phyloP scores from a whole-genome alignment of 306 rosid species.

The Carpinus viminea region DNA sequence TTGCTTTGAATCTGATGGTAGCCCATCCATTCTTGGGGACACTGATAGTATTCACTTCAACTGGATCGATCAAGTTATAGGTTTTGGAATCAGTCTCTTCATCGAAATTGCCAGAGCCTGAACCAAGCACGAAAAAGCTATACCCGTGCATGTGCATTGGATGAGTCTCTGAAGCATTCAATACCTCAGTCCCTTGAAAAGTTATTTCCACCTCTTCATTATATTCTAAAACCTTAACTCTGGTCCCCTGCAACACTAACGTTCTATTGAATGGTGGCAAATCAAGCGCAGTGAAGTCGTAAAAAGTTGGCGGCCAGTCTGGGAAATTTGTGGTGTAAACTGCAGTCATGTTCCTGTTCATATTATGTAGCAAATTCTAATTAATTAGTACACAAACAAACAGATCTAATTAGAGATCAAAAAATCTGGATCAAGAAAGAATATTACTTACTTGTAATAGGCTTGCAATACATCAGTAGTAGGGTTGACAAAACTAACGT shows the following conservation, averaged over 20 bases:
- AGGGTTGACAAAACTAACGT: conserved; percentile 26
- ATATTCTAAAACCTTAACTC: conserved; percentile 17
- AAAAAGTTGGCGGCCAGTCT: conserved; percentile 5
- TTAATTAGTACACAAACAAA: not conserved
- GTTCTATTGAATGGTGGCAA: not conserved
- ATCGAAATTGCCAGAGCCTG: conserved; percentile 36
- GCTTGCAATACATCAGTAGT: conserved; percentile 20
- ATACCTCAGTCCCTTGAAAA: conserved; percentile 36
- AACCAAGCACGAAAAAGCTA: conserved; percentile 37
- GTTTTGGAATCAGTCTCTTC: conserved; percentile 18
- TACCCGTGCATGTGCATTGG: conserved; percentile 47
- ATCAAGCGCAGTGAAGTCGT: conserved; percentile 19
- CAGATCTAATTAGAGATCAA: not conserved
- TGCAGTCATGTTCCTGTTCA: conserved; percentile 20
- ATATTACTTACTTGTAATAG: conserved; percentile 21
- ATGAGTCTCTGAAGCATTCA: conserved; percentile 36
- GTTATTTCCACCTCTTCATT: conserved; percentile 30
- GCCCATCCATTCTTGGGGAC: conserved; percentile 48
- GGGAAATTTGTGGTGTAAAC: conserved; percentile 16
- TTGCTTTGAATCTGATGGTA: conserved; percentile 37
- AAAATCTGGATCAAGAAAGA: not conserved
- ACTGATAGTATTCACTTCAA: conserved; percentile 39
- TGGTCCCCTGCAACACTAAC: conserved; percentile 10
- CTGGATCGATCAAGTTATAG: conserved; percentile 45
- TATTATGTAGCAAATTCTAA: not conserved